Base-by-base conservation (phyloP, 441 rosid genomes). In the Erysimum pusillum region DNA sequence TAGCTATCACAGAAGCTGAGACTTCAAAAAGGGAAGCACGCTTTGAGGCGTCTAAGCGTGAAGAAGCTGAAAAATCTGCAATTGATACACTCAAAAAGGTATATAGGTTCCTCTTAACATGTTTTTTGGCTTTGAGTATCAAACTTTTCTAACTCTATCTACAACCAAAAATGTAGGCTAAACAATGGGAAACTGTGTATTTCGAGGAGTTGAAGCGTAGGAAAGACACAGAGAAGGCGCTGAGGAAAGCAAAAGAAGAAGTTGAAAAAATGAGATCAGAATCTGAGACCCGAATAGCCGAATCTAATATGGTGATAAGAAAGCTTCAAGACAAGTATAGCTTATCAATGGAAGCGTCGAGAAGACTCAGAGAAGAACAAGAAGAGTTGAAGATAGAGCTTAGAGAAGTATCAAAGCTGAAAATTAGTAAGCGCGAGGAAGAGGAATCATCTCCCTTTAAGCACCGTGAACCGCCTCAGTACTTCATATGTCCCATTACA, bases 401-500 rank as follows among this genome's bases (percentile, higher is more conserved):
- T 31, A 88, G 76, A 74, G 87, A 91, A 83, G 90, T 91, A 20
- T 89, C 88, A 84, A 88, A 89, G 83, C 88, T 85, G 68, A 86
- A 89, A 81, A 82, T 80, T 22, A 22, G 1, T 77, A 82, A 83
- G 76, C 11, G 6, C 46, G 3, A 28, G 10, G 36, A 25, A 12
- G 36, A 54, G 60, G 17, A 54, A 13, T 6, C 2, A 3, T 28
- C 36, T 54, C 4, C 60, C 36, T 54, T 5, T 28, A 51, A 20
- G n/a, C 34, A 69, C 58, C 32, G 13, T 34, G 64, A 68, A 61
- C 69, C 75, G 8, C 79, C 79, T 61, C 34, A 51, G 35, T 91
- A 89, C 84, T 94, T 90, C 73, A 87, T 84, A 42, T 91, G 99
- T 75, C 99, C 98, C 67, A 87, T 94, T 56, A 85, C 87, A 63